Evolutionary conservation across 208 protist species (phyloP).

Genomic region (Strigomonas oncopelti): DNA sequence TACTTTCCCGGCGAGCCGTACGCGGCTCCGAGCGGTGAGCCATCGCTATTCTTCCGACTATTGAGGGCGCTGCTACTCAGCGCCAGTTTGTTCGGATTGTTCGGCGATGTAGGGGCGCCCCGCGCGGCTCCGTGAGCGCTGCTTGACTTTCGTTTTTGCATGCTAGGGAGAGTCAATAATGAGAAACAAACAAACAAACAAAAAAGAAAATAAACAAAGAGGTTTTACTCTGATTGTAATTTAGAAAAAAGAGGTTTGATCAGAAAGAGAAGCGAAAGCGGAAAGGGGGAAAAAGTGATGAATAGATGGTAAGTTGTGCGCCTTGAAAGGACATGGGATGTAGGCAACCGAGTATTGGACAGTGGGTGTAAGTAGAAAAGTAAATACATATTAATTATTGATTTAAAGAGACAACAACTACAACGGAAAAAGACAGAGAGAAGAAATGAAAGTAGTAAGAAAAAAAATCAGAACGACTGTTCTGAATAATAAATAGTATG

Average conservation of each 20-base stretch:
- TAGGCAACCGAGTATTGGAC: neutral
- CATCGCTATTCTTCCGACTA: neutral
- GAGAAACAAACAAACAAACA: neutral
- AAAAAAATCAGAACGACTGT: too few relatives aligned
- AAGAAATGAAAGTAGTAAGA: constrained; percentile 1
- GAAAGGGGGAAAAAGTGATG: too few relatives aligned
- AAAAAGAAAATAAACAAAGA: neutral
- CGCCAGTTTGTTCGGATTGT: neutral
- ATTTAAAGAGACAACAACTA: neutral
- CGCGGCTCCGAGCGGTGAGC: neutral
- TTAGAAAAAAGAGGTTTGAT: too few relatives aligned
- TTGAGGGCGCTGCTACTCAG: constrained; percentile 3
- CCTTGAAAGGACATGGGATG: neutral
- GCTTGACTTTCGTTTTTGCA: neutral
- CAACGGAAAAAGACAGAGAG: neutral
- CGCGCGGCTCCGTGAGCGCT: neutral
- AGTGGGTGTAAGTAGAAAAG: neutral
- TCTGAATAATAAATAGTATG: too few relatives aligned
- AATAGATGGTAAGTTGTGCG: neutral
- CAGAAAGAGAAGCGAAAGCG: too few relatives aligned
- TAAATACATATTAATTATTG: neutral
- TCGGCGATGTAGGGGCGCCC: constrained; percentile 1
- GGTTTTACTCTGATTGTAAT: neutral
- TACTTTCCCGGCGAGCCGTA: neutral
- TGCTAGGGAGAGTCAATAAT: neutral